A percentile compares a stretch with the other conserved stretches of the same genome.
These are phyloP conservation scores for Straminergon stramineum DNA, from an alignment of 225 moss, liverwort and hornwort genomes.

Conservation along the genomic window DNA sequence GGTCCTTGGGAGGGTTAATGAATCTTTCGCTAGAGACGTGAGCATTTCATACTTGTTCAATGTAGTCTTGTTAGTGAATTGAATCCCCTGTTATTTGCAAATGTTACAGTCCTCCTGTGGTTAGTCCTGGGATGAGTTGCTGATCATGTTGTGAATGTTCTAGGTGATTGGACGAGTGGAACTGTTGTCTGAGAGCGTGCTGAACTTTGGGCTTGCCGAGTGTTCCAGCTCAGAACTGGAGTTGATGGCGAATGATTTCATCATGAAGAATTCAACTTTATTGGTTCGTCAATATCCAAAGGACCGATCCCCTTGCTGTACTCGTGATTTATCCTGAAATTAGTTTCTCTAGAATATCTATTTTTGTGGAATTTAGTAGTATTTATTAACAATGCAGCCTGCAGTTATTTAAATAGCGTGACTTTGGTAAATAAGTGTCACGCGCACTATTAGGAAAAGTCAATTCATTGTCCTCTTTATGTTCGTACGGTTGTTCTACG, in stretches of 20 bases:
- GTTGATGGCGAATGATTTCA: constrained; percentile 57
- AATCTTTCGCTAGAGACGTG: background rate
- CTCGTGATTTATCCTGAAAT: background rate
- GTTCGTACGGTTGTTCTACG: background rate
- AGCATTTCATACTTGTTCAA: background rate
- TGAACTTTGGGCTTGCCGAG: constrained; percentile 63
- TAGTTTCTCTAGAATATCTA: background rate
- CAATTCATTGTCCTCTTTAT: background rate
- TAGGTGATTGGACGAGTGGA: constrained; percentile 51
- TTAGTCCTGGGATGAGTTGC: background rate
- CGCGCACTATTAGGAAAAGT: too few species aligned
- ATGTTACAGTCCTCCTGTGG: background rate
- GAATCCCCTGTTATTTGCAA: background rate
- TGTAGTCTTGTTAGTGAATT: background rate
- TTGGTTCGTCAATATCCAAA: constrained; percentile 1
- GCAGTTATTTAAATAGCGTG: too few species aligned
- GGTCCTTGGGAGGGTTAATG: background rate
- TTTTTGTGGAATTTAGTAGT: background rate
- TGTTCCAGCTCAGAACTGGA: constrained; percentile 76
- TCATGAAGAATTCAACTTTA: constrained; percentile 42
- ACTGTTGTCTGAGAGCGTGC: constrained; percentile 38
- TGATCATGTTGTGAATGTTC: background rate
- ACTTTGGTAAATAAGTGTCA: background rate
- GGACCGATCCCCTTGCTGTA: background rate
- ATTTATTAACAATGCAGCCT: background rate